phyloP scores from a whole-genome alignment of 345 rosid species.

The Fremontodendron californicum region DNA sequence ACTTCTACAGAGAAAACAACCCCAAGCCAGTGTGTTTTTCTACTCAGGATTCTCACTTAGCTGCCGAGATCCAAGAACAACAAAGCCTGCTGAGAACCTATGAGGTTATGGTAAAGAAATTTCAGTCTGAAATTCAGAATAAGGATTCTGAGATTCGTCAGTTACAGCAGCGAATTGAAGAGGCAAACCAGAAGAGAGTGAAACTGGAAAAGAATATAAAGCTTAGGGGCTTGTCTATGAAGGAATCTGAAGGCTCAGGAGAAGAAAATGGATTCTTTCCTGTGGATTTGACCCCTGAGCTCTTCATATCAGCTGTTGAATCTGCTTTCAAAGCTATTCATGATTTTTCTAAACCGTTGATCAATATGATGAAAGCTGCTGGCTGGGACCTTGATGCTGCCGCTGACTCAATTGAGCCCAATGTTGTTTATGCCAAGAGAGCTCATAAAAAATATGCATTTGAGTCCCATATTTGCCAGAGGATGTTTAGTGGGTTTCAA shows the following conservation, averaged over 20 bases:
- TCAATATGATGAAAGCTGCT: conserved; percentile 92
- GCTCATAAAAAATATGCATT: conserved; percentile 83
- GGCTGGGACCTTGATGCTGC: conserved; percentile 97
- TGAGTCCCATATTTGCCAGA: conserved; percentile 79
- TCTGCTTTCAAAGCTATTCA: conserved; percentile 73
- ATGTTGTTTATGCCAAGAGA: conserved; percentile 71
- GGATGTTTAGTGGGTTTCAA: conserved; percentile 79
- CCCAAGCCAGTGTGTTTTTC: conserved; percentile 69
- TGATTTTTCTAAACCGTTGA: conserved; percentile 74
- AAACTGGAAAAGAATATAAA: conserved; percentile 81
- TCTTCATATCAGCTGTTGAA: conserved; percentile 56
- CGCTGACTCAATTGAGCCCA: conserved; percentile 63
- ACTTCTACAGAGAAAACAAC: conserved; percentile 65
- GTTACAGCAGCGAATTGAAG: conserved; percentile 70
- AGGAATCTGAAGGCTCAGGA: conserved; percentile 46
- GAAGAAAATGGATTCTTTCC: conserved; percentile 42
- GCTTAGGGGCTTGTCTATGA: conserved; percentile 72
- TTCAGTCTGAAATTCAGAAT: conserved; percentile 81
- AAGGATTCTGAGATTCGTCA: conserved; percentile 74
- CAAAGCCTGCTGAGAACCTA: conserved; percentile 78
- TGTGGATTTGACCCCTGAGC: conserved; percentile 56
- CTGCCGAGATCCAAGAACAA: conserved; percentile 86
- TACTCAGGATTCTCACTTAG: conserved; percentile 81
- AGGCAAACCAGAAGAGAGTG: conserved; percentile 60
- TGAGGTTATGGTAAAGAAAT: conserved; percentile 84